A percentile compares a stretch with the other conserved stretches of the same genome.
These are phyloP conservation scores for Wallacemonas sp. DNA, from an alignment of 208 protist genomes.

Conservation along the genomic window DNA sequence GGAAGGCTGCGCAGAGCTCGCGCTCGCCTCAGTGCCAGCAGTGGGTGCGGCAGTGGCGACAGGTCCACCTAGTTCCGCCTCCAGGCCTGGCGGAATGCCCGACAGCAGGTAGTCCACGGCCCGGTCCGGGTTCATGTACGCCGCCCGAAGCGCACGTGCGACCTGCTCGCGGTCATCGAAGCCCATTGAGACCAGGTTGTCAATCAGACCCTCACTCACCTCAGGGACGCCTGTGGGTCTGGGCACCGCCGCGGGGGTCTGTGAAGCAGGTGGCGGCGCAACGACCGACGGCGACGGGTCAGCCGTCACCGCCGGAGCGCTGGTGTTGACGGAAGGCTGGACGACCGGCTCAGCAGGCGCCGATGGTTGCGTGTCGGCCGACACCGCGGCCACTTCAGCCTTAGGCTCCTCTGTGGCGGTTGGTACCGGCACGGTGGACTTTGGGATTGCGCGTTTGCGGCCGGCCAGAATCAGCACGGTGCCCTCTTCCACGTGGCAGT, in stretches of 20 bases:
- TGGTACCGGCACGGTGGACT: constrained; percentile 13
- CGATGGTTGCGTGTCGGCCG: constrained; percentile 7
- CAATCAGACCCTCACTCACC: constrained; percentile 61
- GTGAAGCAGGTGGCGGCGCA: background rate
- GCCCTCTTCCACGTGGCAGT: constrained; percentile 44
- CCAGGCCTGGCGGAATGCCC: constrained; percentile 57
- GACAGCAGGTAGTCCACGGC: constrained; percentile 87
- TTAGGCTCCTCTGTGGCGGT: constrained; percentile 6
- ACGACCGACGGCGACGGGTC: too few species aligned
- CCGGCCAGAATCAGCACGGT: constrained; percentile 68
- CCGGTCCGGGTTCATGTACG: constrained; percentile 85
- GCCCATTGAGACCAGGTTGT: constrained; percentile 81
- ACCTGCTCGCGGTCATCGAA: constrained; percentile 81
- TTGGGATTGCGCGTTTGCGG: constrained; percentile 67
- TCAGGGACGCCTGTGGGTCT: constrained; percentile 12
- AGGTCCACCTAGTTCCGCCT: constrained; percentile 29
- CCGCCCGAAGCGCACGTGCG: constrained; percentile 71
- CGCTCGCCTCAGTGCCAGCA: background rate
- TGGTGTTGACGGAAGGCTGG: background rate
- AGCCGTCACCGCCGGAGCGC: too few species aligned
- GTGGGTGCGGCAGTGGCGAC: background rate
- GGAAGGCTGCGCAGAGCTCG: background rate
- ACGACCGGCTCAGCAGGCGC: too few species aligned
- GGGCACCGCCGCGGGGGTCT: background rate
- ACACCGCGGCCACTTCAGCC: background rate